phyloP scores from a whole-genome alignment of 2,329 filamentous ascomycete species.

The Fusarium sp. region DNA sequence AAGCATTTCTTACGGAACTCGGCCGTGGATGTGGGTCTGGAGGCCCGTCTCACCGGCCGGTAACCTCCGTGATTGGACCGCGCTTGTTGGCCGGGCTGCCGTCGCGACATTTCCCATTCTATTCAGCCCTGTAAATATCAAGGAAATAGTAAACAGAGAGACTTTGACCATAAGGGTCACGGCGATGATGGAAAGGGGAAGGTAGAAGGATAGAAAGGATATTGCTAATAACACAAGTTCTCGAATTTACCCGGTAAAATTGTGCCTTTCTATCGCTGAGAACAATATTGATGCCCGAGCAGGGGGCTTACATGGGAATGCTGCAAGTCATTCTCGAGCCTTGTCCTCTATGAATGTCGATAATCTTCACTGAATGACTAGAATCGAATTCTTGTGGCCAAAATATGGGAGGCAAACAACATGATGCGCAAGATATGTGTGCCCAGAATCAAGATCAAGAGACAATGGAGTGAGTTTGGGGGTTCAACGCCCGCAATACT shows the following conservation, averaged over 20 bases:
- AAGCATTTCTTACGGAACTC: slow-evolving; percentile 20
- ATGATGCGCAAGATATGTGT: slow-evolving; percentile 11
- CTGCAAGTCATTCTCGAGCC: slow-evolving; percentile 21
- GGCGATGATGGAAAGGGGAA: not conserved
- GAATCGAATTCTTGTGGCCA: not conserved
- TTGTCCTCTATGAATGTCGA: slow-evolving; percentile 4
- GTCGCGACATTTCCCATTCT: slow-evolving; percentile 12
- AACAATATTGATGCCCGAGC: slow-evolving; percentile 12
- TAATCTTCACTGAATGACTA: not conserved
- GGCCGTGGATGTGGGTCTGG: slow-evolving; percentile 26
- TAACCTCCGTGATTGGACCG: slow-evolving; percentile 42
- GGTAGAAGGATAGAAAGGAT: not conserved
- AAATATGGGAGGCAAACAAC: slow-evolving; percentile 17
- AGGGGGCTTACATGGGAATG: not conserved
- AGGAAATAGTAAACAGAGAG: not conserved
- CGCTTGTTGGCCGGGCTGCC: slow-evolving; percentile 16
- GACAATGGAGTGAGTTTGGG: slow-evolving; percentile 18
- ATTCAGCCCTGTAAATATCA: slow-evolving; percentile 28
- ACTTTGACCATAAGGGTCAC: not conserved
- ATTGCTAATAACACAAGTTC: not conserved
- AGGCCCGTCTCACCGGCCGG: slow-evolving; percentile 27
- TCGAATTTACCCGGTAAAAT: slow-evolving; percentile 1
- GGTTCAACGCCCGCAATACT: slow-evolving; percentile 11
- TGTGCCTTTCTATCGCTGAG: not conserved
- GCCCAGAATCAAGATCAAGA: slow-evolving; percentile 7